These are phyloP conservation scores for Phytopythium chamaehyphon DNA, from an alignment of 352 stramenopile species.

Conservation along the genomic window DNA sequence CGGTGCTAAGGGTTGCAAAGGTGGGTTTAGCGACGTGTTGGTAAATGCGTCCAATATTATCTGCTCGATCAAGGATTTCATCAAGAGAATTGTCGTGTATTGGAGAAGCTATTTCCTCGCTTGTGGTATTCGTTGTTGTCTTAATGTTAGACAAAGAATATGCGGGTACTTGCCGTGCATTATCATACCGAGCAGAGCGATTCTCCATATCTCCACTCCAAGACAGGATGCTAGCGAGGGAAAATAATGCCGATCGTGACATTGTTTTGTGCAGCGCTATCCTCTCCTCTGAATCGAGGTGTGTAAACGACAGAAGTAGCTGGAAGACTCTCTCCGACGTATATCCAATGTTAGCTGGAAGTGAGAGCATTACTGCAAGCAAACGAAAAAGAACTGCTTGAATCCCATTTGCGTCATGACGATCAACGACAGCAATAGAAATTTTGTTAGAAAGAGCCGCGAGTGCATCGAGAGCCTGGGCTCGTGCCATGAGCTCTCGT, in stretches of 20 bases:
- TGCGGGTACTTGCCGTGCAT: not conserved
- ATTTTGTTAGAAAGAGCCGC: slow-evolving; percentile 15
- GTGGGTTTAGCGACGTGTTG: slow-evolving; percentile 32
- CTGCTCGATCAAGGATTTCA: slow-evolving; percentile 43
- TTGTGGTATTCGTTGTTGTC: not conserved
- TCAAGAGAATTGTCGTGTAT: slow-evolving; percentile 13
- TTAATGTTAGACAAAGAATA: not conserved
- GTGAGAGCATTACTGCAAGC: slow-evolving; percentile 49
- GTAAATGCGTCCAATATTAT: slow-evolving; percentile 41
- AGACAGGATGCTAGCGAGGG: slow-evolving; percentile 51
- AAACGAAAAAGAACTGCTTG: slow-evolving; percentile 38
- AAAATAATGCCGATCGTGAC: slow-evolving; percentile 62
- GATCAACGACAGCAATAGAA: too few species aligned
- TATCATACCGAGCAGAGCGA: not conserved
- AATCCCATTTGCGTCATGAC: slow-evolving; percentile 4
- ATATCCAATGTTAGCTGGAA: slow-evolving; percentile 34
- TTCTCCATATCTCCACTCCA: slow-evolving; percentile 38
- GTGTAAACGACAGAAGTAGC: slow-evolving; percentile 48
- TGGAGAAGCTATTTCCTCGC: not conserved
- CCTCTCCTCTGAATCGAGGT: slow-evolving; percentile 11
- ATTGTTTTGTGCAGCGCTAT: slow-evolving; percentile 10
- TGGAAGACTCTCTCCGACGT: slow-evolving; percentile 44
- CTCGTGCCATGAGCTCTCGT: slow-evolving; percentile 36
- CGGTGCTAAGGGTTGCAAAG: slow-evolving; percentile 33
- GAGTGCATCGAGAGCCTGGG: slow-evolving; percentile 32